Evolutionary conservation across 805 yeast species (phyloP), one percentile per base, ranked within the genome.

Genomic region (Lipomyces lipofer): DNA sequence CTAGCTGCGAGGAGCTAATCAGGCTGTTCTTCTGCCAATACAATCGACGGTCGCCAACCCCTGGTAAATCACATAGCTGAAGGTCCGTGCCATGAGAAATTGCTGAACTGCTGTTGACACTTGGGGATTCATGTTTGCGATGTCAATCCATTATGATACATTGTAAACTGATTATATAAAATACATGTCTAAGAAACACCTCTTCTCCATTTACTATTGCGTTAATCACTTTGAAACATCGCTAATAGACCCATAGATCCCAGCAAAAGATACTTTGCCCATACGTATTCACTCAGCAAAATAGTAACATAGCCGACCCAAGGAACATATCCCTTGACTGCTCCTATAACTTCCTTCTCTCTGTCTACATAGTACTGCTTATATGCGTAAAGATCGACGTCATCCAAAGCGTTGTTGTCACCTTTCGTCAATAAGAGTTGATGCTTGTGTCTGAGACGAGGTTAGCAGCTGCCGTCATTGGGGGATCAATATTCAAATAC

Each of bases 321-420:
- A 13, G 99, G 99, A 53, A 94, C 73, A 68, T 91, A 94, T 0
- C 86, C 97, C 71, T 85, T 85, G n/a, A 92, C 99, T 1, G 90
- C 83, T 1, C 98, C 98, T 6, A 88, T 82, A 49, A 94, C 78
- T 66, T 94, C 98, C 12, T 73, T 76, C 38, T 83, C 78, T 60
- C 91, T 83, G 64, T 88, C 83, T 64, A 94, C 75, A 65, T 94
- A 94, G 44, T 75, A 75, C 66, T 88, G 91, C 51, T 81, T 82
- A 60, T 81, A 78, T 1, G 90, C 86, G 68, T 94, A 94, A 43
- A 94, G 76, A 13, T 88, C 85, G 62, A 94, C 77, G 71, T 94
- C 99, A 71, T 94, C 95, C 49, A 86, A 84, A 2, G 91, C 88
- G 68, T 94, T 94, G 69, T 94, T 94, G 70, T 94, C 99, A 70